phyloP scores from a whole-genome alignment of 2,329 filamentous ascomycete species.

The Ceratocystis papillata region DNA sequence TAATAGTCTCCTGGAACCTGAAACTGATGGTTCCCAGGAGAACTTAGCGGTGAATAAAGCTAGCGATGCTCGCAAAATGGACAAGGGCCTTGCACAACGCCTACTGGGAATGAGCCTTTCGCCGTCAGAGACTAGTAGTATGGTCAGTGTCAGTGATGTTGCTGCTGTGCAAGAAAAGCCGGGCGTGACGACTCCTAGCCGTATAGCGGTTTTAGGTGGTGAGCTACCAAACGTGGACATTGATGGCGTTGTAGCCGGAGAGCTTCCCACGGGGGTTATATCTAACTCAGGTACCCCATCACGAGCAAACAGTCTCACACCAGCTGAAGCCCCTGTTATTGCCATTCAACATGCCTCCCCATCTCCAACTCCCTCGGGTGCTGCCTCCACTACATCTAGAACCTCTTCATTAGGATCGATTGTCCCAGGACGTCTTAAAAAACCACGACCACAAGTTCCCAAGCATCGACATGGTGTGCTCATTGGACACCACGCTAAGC shows the following conservation, averaged over 20 bases:
- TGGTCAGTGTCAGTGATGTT: slow-evolving; percentile 64
- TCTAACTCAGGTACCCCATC: slow-evolving; percentile 6
- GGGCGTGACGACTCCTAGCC: slow-evolving; percentile 68
- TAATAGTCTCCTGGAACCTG: slow-evolving; percentile 15
- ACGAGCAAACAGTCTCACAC: slow-evolving; percentile 16
- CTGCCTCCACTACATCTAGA: background rate
- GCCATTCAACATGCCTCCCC: background rate
- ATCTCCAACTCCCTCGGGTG: slow-evolving; percentile 14
- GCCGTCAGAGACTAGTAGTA: slow-evolving; percentile 55
- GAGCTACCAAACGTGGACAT: slow-evolving; percentile 20
- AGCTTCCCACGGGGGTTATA: slow-evolving; percentile 18
- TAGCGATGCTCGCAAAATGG: slow-evolving; percentile 11
- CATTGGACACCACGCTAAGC: slow-evolving; percentile 30
- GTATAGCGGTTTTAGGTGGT: slow-evolving; percentile 32
- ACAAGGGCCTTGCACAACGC: slow-evolving; percentile 43
- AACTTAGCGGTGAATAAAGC: background rate
- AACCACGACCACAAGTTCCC: slow-evolving; percentile 44
- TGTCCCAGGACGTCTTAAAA: slow-evolving; percentile 32
- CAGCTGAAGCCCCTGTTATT: slow-evolving; percentile 13
- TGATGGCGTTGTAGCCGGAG: slow-evolving; percentile 22
- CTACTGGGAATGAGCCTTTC: slow-evolving; percentile 62
- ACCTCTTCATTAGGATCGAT: slow-evolving; percentile 13
- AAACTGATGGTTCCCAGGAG: slow-evolving; percentile 27
- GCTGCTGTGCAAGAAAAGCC: slow-evolving; percentile 73
- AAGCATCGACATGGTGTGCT: slow-evolving; percentile 46